Base-by-base conservation (phyloP, 2,329 filamentous ascomycete species). In the Alternaria postmessia region DNA sequence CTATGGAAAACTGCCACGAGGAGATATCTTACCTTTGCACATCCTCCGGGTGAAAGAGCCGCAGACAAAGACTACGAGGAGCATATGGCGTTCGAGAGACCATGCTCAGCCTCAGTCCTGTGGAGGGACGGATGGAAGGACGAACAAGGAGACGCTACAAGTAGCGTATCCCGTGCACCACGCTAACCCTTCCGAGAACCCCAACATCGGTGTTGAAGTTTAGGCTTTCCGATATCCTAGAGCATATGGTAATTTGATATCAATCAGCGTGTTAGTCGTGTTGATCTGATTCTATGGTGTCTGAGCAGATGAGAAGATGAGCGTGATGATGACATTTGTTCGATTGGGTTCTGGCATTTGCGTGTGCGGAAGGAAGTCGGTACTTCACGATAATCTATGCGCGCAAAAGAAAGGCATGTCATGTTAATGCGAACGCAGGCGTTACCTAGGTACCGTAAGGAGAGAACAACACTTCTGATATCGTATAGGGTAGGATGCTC, bases 321-420 rank as follows among this genome's bases (percentile, higher is more conserved):
- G 30, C 18, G 46, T 14, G 16, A 49, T 49, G 46, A 49, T 49
- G 30, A 22, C 46, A 49, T 49, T 36, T 38, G 20, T 49, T 24
- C 30, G 46, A 36, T 49, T 49, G 46, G 20, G 46, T 49, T 49
- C 34, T 16, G 20, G 22, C 11, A n/a, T 49, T 38, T 32, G 46
- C 46, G 36, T 38, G 46, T 49, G 46, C 46, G 32, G 32, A 49
- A 18, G 12, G 30, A 34, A 49, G 46, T 24, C 32, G 46, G 46
- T 49, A 49, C 46, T 49, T 49, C 16, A 49, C 46, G 46, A 49
- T 34, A 49, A 49, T 49, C 46, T 49, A 49, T 49, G 46, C 46
- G 32, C 46, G 46, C 46, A 49, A 49, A 49, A 49, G 46, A 49
- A 49, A 49, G 14, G 18, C 14, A 24, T 49, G 14, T 24, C 30